A percentile compares a stretch with the other conserved stretches of the same genome.
Evolutionary conservation across 2,329 filamentous ascomycete genomes (phyloP).

Genomic region (Curvularia sp.): DNA sequence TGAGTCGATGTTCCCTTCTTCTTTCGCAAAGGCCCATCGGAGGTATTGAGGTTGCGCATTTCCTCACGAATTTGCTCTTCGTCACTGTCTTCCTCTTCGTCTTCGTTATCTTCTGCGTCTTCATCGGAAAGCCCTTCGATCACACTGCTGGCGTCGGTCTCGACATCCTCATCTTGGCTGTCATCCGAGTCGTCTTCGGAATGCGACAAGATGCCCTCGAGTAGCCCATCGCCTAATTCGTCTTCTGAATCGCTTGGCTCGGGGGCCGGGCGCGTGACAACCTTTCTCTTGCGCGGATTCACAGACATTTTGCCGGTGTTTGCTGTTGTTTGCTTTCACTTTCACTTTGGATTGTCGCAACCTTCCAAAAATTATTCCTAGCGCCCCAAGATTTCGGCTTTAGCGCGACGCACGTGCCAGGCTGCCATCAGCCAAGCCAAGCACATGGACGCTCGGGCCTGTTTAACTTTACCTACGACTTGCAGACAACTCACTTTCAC

Average conservation of each 20-base stretch:
- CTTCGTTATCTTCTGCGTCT: conserved; percentile 43
- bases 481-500: conserved; percentile 5
- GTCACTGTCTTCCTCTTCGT: conserved; percentile 48
- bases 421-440: conserved; percentile 19
- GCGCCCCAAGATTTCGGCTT: conserved; percentile 38
- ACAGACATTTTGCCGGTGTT: conserved; percentile 41
- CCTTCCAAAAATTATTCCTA: conserved; percentile 29
- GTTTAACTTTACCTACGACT: conserved; percentile 3
- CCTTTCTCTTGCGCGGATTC: conserved; percentile 60
- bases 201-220: conserved; percentile 53
- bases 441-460: conserved; percentile 7
- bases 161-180: conserved; percentile 31
- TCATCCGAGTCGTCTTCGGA: conserved; percentile 51
- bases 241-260: conserved; percentile 41
- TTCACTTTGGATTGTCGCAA: conserved; percentile 9
- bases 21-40: conserved; percentile 29
- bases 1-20: conserved; percentile 27
- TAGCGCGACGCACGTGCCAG: conserved; percentile 24
- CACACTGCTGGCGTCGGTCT: conserved; percentile 43
- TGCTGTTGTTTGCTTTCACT: conserved; percentile 9
- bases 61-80: conserved; percentile 54
- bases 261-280: conserved; percentile 47
- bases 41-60: conserved; percentile 52
- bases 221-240: conserved; percentile 48
- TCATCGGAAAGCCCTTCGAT: conserved; percentile 44